These are phyloP conservation scores for Taphrina deformans DNA, from an alignment of 1,139 yeast species.

Conservation along the genomic window DNA sequence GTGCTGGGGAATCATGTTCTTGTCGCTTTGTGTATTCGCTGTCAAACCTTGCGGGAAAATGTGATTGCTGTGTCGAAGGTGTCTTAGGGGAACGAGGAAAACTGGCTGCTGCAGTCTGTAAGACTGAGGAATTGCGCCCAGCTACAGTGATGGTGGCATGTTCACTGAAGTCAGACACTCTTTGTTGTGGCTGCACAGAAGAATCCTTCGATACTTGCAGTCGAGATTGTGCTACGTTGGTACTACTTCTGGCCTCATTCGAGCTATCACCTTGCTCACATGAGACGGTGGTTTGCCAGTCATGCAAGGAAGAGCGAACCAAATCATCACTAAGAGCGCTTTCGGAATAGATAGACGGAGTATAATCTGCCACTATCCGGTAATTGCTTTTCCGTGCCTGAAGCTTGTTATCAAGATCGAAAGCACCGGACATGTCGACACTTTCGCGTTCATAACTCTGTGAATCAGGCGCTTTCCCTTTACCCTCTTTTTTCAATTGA, in stretches of 20 bases:
- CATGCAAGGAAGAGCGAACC: neutral
- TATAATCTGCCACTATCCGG: neutral
- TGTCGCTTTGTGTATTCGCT: neutral
- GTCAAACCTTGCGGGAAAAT: neutral
- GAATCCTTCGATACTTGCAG: neutral
- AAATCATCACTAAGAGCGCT: neutral
- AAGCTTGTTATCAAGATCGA: slow-evolving; percentile 5
- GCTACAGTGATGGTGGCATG: neutral
- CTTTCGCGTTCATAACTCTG: neutral
- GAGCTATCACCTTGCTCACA: neutral
- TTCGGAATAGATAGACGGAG: slow-evolving; percentile 4
- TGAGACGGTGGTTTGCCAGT: neutral
- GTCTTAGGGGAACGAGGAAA: neutral
- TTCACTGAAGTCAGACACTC: neutral
- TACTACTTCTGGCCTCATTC: neutral
- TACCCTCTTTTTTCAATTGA: neutral
- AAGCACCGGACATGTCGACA: neutral
- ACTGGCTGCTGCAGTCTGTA: neutral
- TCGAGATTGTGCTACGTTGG: neutral
- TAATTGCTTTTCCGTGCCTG: slow-evolving; percentile 5
- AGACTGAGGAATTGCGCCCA: neutral
- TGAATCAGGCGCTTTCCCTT: neutral
- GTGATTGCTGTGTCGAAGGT: neutral
- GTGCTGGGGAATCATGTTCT: neutral
- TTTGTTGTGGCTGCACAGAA: neutral